These are phyloP conservation scores for Margaritispora aquatica DNA, from an alignment of 495 filamentous ascomycete genomes.

Conservation along the genomic window DNA sequence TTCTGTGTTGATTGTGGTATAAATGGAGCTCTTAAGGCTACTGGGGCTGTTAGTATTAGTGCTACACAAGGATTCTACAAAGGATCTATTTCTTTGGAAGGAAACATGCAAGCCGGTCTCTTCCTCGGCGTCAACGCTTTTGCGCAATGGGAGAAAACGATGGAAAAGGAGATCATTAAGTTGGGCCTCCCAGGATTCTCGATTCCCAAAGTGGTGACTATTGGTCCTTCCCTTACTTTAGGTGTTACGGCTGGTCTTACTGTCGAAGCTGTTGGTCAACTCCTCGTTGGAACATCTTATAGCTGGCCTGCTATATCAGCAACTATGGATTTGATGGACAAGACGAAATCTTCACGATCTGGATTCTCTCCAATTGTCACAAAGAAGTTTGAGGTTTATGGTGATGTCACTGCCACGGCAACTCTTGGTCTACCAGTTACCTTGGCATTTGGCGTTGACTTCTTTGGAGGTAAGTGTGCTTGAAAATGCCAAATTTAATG, in stretches of 20 bases:
- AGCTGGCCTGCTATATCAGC: background rate
- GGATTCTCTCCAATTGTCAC: slow-evolving; percentile 10
- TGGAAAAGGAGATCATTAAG: slow-evolving; percentile 3
- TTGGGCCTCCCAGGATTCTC: slow-evolving; percentile 9
- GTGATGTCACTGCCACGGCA: slow-evolving; percentile 7
- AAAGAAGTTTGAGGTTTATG: slow-evolving; percentile 11
- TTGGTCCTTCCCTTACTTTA: slow-evolving; percentile 9
- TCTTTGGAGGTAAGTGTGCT: slow-evolving; percentile 12
- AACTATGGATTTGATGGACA: background rate
- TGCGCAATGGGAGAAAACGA: slow-evolving; percentile 8
- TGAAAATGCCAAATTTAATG: too few species aligned
- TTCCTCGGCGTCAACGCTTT: slow-evolving; percentile 18
- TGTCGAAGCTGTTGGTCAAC: slow-evolving; percentile 12
- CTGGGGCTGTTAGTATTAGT: background rate
- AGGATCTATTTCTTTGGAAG: slow-evolving; percentile 5
- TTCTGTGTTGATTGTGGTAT: slow-evolving; percentile 5
- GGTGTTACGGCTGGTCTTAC: background rate
- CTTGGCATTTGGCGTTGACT: slow-evolving; percentile 10
- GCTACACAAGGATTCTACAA: slow-evolving; percentile 4
- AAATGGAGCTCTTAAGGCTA: background rate
- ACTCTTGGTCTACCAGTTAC: slow-evolving; percentile 11
- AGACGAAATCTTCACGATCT: background rate
- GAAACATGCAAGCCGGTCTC: slow-evolving; percentile 16
- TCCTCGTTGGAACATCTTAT: slow-evolving; percentile 7
- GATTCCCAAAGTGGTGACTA: slow-evolving; percentile 15